Evolutionary conservation across 139 green algal species (phyloP).

Genomic region (Chlorella ohadii): DNA sequence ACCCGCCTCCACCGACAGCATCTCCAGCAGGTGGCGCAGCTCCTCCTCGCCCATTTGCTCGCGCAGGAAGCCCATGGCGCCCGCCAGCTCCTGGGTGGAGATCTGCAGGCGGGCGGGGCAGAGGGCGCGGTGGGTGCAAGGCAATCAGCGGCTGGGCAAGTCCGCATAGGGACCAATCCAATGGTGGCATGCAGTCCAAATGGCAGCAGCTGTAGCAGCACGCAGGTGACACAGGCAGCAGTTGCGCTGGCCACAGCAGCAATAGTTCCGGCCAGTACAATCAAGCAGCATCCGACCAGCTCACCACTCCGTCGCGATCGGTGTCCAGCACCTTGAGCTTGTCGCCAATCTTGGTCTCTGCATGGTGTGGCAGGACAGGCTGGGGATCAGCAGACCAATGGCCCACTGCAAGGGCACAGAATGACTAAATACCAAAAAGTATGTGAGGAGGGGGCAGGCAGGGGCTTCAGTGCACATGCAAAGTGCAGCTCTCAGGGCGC

Average conservation of each 20-base stretch:
- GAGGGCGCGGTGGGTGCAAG: too few relatives aligned
- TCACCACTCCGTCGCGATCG: conserved; percentile 78
- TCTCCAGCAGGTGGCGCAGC: conserved; percentile 66
- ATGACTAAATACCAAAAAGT: neutral
- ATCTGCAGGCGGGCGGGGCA: conserved; percentile 41
- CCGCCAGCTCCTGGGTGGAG: conserved; percentile 65
- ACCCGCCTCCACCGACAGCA: conserved; percentile 44
- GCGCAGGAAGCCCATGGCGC: conserved; percentile 72
- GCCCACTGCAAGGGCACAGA: neutral
- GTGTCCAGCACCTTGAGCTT: conserved; percentile 78
- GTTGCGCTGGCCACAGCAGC: too few relatives aligned
- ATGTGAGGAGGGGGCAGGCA: too few relatives aligned
- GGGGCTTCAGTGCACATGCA: too few relatives aligned
- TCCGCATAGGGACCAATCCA: too few relatives aligned
- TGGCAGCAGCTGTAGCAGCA: too few relatives aligned
- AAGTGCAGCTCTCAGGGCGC: too few relatives aligned
- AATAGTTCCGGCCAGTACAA: too few relatives aligned
- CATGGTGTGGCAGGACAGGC: neutral
- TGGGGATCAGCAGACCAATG: neutral
- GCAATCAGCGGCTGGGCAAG: neutral
- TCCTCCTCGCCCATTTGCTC: conserved; percentile 79
- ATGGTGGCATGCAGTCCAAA: too few relatives aligned
- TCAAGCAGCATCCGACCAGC: neutral
- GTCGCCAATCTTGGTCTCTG: conserved; percentile 70
- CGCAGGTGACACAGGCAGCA: neutral